Evolutionary conservation across 441 rosid genomes (phyloP).

Genomic region (Gossypium schwendimanii): DNA sequence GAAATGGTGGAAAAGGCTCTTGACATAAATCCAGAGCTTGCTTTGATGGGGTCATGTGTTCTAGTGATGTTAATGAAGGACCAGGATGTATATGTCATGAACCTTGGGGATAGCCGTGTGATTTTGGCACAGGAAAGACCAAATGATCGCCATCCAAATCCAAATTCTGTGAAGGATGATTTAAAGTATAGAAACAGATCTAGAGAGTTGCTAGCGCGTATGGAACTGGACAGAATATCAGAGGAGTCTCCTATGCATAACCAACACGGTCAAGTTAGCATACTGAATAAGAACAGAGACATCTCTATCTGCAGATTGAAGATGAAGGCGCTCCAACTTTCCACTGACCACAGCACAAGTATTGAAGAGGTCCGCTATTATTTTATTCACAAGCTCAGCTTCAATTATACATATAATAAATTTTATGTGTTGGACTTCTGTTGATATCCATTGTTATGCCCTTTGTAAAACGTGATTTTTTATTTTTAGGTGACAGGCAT

Average conservation of each 20-base stretch:
- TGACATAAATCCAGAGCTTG: slow-evolving; percentile 81
- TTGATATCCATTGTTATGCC: background rate
- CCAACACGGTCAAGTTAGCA: slow-evolving; percentile 57
- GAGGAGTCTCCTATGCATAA: slow-evolving; percentile 94
- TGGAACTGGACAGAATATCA: slow-evolving; percentile 92
- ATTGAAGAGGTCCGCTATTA: slow-evolving; percentile 61
- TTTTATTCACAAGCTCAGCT: slow-evolving; percentile 13
- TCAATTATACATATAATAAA: slow-evolving; percentile 1
- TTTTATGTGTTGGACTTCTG: background rate
- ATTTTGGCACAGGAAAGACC: slow-evolving; percentile 84
- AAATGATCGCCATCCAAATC: slow-evolving; percentile 67
- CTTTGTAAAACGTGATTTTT: background rate
- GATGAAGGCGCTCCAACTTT: slow-evolving; percentile 94
- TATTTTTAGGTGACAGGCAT: background rate
- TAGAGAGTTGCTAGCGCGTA: slow-evolving; percentile 69
- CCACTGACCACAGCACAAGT: slow-evolving; percentile 85
- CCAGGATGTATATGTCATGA: slow-evolving; percentile 94
- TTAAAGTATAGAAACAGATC: slow-evolving; percentile 65
- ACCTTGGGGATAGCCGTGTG: slow-evolving; percentile 87
- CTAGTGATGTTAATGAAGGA: slow-evolving; percentile 93
- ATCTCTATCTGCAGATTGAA: slow-evolving; percentile 74
- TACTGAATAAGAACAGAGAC: slow-evolving; percentile 79
- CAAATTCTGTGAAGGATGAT: slow-evolving; percentile 53
- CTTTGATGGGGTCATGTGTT: slow-evolving; percentile 92
- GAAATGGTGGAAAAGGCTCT: slow-evolving; percentile 88